Base-by-base conservation (phyloP, 73 alveolate species). In the Diophrys sp. region DNA sequence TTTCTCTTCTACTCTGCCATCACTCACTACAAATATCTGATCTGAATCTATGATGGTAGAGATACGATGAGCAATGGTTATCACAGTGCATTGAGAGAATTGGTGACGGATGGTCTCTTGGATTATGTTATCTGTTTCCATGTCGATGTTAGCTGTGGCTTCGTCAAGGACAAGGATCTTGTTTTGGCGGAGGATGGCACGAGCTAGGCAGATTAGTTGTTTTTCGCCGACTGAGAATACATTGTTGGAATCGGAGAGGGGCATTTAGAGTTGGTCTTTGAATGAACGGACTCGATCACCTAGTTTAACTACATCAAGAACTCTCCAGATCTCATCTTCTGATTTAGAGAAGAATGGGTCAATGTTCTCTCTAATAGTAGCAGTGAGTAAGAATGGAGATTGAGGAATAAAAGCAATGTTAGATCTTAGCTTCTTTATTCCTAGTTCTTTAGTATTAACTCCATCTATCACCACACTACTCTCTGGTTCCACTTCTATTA, bases 91-190 rank as follows among this genome's bases (percentile, higher is more conserved):
- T 54, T 82, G 82, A 54, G 67, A 72, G 72, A 88, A 91, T 57
- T 86, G 70, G 26, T 76, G 79, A 78, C 90, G 80, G 78, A 91
- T 77, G 29, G 89, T 87, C 66, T 26, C 33, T 74, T 90, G 77
- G 27, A 91, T 91, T 28, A 85, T 54, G 54, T 80, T 79, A 85
- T 91, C 97, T 56, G 97, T 87, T 56, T 87, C 85, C 71, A 82
- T 85, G 76, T 91, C 97, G 56, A 91, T 90, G 73, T 88, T 83
- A 29, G 95, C 90, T 34, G 97, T 91, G 0, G 97, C 97, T 85
- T 91, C 97, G 79, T 91, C 97, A 44, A 91, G 74, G 31, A 91
- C 90, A 31, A 92, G 73, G 72, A 92, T 85, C 89, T 85, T 89
- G 85, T 78, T 84, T 54, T 87, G 83, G 74, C 86, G 77, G 66